These are phyloP conservation scores for Penicillium coprophilum DNA, from an alignment of 495 filamentous ascomycete genomes.

Conservation along the genomic window DNA sequence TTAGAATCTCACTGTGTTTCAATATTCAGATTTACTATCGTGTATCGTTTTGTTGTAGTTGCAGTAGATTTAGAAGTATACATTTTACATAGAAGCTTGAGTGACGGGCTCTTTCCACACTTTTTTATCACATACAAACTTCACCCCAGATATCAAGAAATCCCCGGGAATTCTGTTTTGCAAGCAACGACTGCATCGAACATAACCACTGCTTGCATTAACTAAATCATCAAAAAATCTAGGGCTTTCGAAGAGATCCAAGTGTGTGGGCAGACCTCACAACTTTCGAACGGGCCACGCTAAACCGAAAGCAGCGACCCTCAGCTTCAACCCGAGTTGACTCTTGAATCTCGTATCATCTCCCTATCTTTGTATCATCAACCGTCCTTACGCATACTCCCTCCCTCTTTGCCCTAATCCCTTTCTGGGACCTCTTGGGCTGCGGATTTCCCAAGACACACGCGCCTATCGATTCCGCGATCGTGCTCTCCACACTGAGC, in stretches of 20 bases:
- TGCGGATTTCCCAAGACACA: slow-evolving; percentile 20
- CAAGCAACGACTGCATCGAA: not conserved
- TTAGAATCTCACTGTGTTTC: slow-evolving; percentile 31
- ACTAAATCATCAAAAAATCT: not conserved
- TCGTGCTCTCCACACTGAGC: slow-evolving; percentile 9
- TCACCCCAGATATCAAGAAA: not conserved
- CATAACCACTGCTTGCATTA: not conserved
- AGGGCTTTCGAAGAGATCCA: not conserved
- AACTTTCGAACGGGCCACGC: slow-evolving; percentile 27
- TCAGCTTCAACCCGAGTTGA: slow-evolving; percentile 43
- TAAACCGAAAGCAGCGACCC: slow-evolving; percentile 48
- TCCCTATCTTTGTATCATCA: slow-evolving; percentile 25
- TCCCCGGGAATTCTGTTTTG: not conserved
- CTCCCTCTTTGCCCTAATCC: slow-evolving; percentile 24
- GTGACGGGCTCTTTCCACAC: slow-evolving; percentile 2
- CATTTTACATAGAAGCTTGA: not conserved
- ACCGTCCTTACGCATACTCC: slow-evolving; percentile 21
- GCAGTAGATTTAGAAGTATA: not conserved
- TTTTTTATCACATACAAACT: not conserved
- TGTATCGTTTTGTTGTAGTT: not conserved
- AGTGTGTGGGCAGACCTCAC: slow-evolving; percentile 15
- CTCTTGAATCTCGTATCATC: slow-evolving; percentile 23
- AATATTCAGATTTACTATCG: slow-evolving; percentile 18
- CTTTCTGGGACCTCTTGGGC: slow-evolving; percentile 31
- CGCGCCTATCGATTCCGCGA: slow-evolving; percentile 27